Evolutionary conservation across 2,329 filamentous ascomycete species (phyloP).

Genomic region (Rasamsonia emersonii): DNA sequence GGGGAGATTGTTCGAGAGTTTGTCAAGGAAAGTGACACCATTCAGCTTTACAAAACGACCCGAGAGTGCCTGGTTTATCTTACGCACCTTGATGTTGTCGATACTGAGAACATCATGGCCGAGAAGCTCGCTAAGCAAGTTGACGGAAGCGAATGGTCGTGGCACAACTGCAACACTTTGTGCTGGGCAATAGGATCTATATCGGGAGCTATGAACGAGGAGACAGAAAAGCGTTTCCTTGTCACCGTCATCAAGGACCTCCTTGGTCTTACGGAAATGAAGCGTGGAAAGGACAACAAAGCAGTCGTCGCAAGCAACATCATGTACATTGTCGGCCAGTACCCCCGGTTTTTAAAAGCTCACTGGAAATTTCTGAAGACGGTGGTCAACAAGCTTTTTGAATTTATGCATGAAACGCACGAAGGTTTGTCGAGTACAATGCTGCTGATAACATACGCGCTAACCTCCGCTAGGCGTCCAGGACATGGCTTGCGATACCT

Average conservation of each 20-base stretch:
- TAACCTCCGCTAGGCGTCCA: constrained; percentile 60
- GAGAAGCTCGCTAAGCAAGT: constrained; percentile 95
- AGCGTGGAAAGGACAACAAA: constrained; percentile 98
- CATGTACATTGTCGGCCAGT: constrained; percentile 99
- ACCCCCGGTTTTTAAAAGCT: constrained; percentile 94
- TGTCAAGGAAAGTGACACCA: constrained; percentile 98
- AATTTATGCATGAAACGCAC: constrained; percentile 99
- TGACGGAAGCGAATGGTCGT: constrained; percentile 94
- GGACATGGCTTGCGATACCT: constrained; percentile 99
- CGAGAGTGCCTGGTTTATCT: constrained; percentile 94
- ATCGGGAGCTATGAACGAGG: constrained; percentile 97
- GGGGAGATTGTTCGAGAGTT: constrained; percentile 98
- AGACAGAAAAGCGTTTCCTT: constrained; percentile 96
- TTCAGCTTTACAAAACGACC: constrained; percentile 98
- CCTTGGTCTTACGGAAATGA: constrained; percentile 95
- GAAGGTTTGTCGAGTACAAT: constrained; percentile 55
- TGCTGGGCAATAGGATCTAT: constrained; percentile 99
- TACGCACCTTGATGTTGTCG: constrained; percentile 92
- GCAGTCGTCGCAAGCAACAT: constrained; percentile 98
- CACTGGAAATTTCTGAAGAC: constrained; percentile 99
- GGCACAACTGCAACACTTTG: constrained; percentile 98
- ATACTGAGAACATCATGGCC: constrained; percentile 98
- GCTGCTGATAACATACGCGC: neutral
- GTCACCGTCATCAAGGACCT: constrained; percentile 99
- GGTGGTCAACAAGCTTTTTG: constrained; percentile 97